Percentiles rank a stretch among this genome's conserved stretches.
phyloP scores from a whole-genome alignment of 2,329 filamentous ascomycete species.

The Penicillium italicum region DNA sequence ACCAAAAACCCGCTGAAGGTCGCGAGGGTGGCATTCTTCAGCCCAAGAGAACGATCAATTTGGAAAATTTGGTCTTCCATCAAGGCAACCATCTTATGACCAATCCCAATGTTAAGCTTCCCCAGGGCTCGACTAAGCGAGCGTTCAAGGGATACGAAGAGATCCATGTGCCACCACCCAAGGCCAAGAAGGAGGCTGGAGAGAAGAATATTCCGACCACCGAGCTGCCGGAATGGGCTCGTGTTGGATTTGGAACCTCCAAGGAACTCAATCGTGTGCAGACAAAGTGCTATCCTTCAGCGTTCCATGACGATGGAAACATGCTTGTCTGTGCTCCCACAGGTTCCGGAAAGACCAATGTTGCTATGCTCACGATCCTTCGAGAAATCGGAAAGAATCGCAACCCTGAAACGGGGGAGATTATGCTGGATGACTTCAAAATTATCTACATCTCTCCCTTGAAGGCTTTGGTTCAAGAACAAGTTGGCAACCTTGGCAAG shows the following conservation, averaged over 20 bases:
- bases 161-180: slow-evolving; percentile 92
- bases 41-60: slow-evolving; percentile 81
- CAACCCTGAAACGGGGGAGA: slow-evolving; percentile 82
- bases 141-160: slow-evolving; percentile 98
- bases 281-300: slow-evolving; percentile 84
- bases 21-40: slow-evolving; percentile 77
- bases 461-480: slow-evolving; percentile 94
- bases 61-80: slow-evolving; percentile 95
- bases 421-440: slow-evolving; percentile 95
- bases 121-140: slow-evolving; percentile 89
- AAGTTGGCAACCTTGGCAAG: slow-evolving; percentile 95
- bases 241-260: slow-evolving; percentile 76
- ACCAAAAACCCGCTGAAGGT: slow-evolving; percentile 59
- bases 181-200: slow-evolving; percentile 74
- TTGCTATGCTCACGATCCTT: slow-evolving; percentile 94
- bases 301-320: slow-evolving; percentile 91
- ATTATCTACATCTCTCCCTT: slow-evolving; percentile 96
- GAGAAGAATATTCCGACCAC: slow-evolving; percentile 80
- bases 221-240: slow-evolving; percentile 90
- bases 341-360: slow-evolving; percentile 96
- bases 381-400: slow-evolving; percentile 95
- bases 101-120: slow-evolving; percentile 91
- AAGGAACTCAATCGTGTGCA: slow-evolving; percentile 93
- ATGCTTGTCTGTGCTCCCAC: slow-evolving; percentile 98
- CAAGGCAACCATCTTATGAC: slow-evolving; percentile 99